phyloP scores from a whole-genome alignment of 305 asterid genomes.

The Salvia sclarea region DNA sequence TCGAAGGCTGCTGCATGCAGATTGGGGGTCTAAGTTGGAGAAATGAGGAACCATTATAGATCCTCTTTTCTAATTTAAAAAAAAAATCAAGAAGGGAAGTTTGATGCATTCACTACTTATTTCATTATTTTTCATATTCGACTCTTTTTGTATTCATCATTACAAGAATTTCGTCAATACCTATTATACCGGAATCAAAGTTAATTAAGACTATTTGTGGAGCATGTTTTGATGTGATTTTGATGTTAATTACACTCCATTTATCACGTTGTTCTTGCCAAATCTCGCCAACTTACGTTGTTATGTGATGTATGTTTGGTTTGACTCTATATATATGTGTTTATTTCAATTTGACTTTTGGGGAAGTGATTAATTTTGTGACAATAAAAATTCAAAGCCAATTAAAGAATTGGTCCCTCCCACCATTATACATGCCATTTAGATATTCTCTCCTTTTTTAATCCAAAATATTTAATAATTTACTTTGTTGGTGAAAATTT shows the following conservation, averaged over 20 bases:
- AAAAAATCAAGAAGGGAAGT: slow-evolving; percentile 10
- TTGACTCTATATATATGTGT: not conserved
- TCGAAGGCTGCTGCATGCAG: not conserved
- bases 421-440: too few relatives aligned
- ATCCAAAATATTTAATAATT: too few relatives aligned
- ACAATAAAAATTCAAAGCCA: not conserved
- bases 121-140: slow-evolving; percentile 44
- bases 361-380: not conserved
- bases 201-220: not conserved
- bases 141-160: slow-evolving; percentile 36
- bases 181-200: slow-evolving; percentile 6
- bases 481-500: too few relatives aligned
- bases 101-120: slow-evolving; percentile 7
- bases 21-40: too few relatives aligned
- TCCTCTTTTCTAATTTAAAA: too few relatives aligned
- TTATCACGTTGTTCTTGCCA: slow-evolving; percentile 31
- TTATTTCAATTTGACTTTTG: not conserved
- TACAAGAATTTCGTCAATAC: slow-evolving; percentile 10
- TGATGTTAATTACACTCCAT: slow-evolving; percentile 15
- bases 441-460: too few relatives aligned
- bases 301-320: slow-evolving; percentile 14
- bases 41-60: too few relatives aligned
- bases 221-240: slow-evolving; percentile 5
- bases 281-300: slow-evolving; percentile 23
- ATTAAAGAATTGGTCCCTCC: not conserved